A percentile compares a stretch with the other conserved stretches of the same genome.
These are phyloP conservation scores for Nakaseomyces sp. DNA, from an alignment of 1,139 yeast genomes.

Conservation along the genomic window DNA sequence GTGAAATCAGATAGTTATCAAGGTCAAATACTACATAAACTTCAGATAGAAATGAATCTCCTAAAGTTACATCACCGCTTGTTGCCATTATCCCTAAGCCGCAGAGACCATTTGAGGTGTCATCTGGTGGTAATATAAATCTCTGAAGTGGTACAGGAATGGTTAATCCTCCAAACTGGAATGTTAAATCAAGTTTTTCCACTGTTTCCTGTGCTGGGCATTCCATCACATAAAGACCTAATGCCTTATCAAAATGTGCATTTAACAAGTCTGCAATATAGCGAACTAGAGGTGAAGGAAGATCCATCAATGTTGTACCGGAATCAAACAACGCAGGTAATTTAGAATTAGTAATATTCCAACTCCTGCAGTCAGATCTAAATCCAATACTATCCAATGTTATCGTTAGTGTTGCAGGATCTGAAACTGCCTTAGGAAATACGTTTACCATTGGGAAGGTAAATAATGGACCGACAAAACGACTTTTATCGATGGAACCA, in stretches of 20 bases:
- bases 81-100: conserved; percentile 32
- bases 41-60: conserved; percentile 63
- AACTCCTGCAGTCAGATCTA: conserved; percentile 13
- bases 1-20: conserved; percentile 51
- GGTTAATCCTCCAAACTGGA: conserved; percentile 47
- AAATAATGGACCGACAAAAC: conserved; percentile 38
- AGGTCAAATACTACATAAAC: conserved; percentile 75
- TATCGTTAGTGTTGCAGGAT: conserved; percentile 38
- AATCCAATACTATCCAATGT: conserved; percentile 37
- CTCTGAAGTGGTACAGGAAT: conserved; percentile 42
- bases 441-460: conserved; percentile 39
- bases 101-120: conserved; percentile 25
- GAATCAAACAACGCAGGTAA: conserved; percentile 53
- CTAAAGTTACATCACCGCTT: conserved; percentile 40
- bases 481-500: conserved; percentile 48
- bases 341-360: conserved; percentile 25
- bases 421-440: conserved; percentile 17
- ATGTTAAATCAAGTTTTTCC: conserved; percentile 22
- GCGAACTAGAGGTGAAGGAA: conserved; percentile 39
- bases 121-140: conserved; percentile 27
- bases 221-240: conserved; percentile 33
- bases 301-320: conserved; percentile 54
- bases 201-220: conserved; percentile 25
- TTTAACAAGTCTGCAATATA: conserved; percentile 35
- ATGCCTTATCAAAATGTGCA: conserved; percentile 33